Conservation (phyloP, 1,139 yeast genomes). For the Saccharomyces hybrid region DNA sequence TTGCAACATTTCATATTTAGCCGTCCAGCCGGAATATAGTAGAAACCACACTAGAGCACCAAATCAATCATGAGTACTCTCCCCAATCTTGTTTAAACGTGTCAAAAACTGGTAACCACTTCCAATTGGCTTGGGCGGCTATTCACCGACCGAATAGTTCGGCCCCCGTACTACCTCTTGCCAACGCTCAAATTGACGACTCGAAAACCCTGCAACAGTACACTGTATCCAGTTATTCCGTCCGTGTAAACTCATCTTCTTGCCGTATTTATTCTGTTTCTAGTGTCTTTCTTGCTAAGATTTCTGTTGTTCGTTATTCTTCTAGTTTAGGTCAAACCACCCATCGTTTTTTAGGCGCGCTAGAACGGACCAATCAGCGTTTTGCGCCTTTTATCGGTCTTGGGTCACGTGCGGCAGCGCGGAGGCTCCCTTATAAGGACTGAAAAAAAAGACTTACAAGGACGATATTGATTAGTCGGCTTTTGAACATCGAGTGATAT, state of each 20-base stretch:
- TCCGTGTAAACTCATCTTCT: not conserved
- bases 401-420: slow-evolving; percentile 1
- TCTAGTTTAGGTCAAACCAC: not conserved
- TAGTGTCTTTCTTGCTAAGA: not conserved
- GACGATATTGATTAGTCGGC: not conserved
- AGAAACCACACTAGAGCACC: not conserved
- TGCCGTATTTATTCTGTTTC: not conserved
- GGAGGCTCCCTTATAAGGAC: slow-evolving; percentile 1
- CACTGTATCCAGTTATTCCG: not conserved
- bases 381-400: slow-evolving; percentile 1
- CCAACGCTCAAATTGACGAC: not conserved
- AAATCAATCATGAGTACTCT: not conserved
- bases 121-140: no score
- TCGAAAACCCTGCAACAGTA: not conserved
- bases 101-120: no score
- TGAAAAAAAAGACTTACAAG: not conserved
- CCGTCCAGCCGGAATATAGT: not conserved
- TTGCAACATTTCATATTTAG: not conserved
- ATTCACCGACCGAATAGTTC: not conserved
- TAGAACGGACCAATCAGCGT: not conserved
- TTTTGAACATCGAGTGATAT: not conserved
- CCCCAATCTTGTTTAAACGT: no score
- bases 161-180: not conserved
- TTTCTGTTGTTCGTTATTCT: not conserved
- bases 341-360: not conserved